A percentile compares a stretch with the other conserved stretches of the same genome.
These are phyloP conservation scores for Aspergillus brunneoviolaceus DNA, from an alignment of 2,329 filamentous ascomycete species.

Conservation along the genomic window DNA sequence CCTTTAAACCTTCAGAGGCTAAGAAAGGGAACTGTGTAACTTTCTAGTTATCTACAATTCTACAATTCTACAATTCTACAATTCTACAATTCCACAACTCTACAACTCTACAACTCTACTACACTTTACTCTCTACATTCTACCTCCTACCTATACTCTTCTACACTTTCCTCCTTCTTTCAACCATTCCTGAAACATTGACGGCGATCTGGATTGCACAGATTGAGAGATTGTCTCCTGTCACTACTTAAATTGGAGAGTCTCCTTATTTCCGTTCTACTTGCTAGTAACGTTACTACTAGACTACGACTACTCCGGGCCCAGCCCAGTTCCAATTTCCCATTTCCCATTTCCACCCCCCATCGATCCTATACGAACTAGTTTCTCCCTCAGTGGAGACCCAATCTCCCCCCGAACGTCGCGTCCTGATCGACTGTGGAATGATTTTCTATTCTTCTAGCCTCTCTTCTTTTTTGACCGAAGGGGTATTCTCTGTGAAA, in stretches of 20 bases:
- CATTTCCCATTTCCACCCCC: no score
- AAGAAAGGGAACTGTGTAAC: background rate
- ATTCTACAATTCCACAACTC: background rate
- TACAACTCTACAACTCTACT: background rate
- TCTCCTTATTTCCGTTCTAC: background rate
- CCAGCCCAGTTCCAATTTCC: background rate
- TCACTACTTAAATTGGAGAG: background rate
- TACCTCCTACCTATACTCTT: background rate
- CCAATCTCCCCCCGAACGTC: slow-evolving; percentile 13
- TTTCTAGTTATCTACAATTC: background rate
- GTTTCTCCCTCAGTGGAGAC: slow-evolving; percentile 9
- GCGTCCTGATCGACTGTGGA: slow-evolving; percentile 16
- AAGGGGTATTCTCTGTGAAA: background rate
- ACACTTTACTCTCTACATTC: background rate
- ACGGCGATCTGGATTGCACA: background rate
- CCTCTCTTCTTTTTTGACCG: background rate
- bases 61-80: no score
- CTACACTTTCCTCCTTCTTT: background rate
- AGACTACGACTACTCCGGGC: background rate
- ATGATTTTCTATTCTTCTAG: slow-evolving; percentile 8
- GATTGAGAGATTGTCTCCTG: background rate
- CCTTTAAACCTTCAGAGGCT: slow-evolving; percentile 9
- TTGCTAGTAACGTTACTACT: background rate
- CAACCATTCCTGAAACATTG: background rate
- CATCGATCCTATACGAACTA: slow-evolving; percentile 4